Conservation (phyloP, 1,139 yeast species). For the Kodamaea fungicola region DNA sequence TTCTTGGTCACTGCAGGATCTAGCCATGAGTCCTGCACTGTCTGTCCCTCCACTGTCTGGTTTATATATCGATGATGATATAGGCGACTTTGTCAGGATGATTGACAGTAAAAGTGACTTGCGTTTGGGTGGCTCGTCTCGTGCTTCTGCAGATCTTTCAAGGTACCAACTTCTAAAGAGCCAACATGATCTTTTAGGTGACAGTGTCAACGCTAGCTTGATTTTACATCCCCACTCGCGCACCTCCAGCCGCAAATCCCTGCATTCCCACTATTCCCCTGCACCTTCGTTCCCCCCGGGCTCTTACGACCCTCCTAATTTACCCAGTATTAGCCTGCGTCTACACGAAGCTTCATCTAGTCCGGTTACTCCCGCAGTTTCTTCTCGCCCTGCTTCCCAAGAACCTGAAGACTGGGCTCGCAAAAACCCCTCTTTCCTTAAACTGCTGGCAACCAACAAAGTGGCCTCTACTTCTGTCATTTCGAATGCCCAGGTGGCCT, state of each 20-base stretch:
- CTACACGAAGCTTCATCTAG: constrained; percentile 26
- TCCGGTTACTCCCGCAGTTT: neutral
- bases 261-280: constrained; percentile 31
- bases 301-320: constrained; percentile 31
- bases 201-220: constrained; percentile 48
- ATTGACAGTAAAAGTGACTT: constrained; percentile 66
- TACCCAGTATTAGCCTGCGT: constrained; percentile 44
- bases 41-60: constrained; percentile 41
- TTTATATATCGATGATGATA: constrained; percentile 59
- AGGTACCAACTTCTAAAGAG: constrained; percentile 36
- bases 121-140: constrained; percentile 13
- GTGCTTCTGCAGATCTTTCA: constrained; percentile 19
- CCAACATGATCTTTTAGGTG: constrained; percentile 49
- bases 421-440: constrained; percentile 15
- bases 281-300: constrained; percentile 33
- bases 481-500: constrained; percentile 22
- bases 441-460: constrained; percentile 13
- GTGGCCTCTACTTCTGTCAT: constrained; percentile 21
- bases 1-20: constrained; percentile 12
- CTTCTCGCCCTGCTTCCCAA: constrained; percentile 5
- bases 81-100: constrained; percentile 76
- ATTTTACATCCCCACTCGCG: constrained; percentile 19
- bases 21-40: constrained; percentile 40
- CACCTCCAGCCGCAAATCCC: constrained; percentile 32
- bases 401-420: constrained; percentile 10